Percentiles rank a stretch among this genome's conserved stretches.
Conservation (phyloP, 2,329 filamentous ascomycete species). For the Colletotrichum sp. region DNA sequence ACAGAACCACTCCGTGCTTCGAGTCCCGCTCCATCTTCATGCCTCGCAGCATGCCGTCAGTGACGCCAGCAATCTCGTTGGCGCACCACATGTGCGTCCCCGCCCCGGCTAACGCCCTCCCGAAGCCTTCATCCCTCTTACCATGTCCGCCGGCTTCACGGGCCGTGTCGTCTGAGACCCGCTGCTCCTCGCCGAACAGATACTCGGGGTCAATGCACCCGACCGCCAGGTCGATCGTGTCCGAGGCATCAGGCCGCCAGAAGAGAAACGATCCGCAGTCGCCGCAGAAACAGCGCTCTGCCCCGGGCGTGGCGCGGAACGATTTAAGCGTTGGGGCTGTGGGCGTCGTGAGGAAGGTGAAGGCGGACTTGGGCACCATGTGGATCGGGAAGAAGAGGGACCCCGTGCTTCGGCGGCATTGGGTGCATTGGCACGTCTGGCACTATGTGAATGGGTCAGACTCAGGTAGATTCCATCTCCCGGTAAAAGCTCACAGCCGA, state of each 20-base stretch:
- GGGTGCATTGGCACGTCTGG: conserved; percentile 57
- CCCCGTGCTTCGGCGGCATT: conserved; percentile 57
- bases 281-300: conserved; percentile 52
- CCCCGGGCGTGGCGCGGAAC: conserved; percentile 44
- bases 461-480: too few relatives aligned
- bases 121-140: conserved; percentile 31
- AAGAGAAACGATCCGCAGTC: conserved; percentile 53
- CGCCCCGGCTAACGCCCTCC: conserved; percentile 40
- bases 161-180: neutral
- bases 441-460: neutral
- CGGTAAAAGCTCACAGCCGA: too few relatives aligned
- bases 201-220: conserved; percentile 50
- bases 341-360: conserved; percentile 35
- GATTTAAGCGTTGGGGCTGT: conserved; percentile 31
- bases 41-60: conserved; percentile 40
- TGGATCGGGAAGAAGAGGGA: conserved; percentile 48
- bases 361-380: conserved; percentile 34
- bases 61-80: conserved; percentile 53
- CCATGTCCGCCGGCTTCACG: neutral
- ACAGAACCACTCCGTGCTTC: neutral
- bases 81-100: conserved; percentile 45
- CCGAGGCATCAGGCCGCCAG: conserved; percentile 42
- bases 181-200: conserved; percentile 29
- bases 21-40: neutral
- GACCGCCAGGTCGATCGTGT: conserved; percentile 39